Evolutionary conservation across 306 rosid genomes (phyloP).

Genomic region (Mucuna pruriens): DNA sequence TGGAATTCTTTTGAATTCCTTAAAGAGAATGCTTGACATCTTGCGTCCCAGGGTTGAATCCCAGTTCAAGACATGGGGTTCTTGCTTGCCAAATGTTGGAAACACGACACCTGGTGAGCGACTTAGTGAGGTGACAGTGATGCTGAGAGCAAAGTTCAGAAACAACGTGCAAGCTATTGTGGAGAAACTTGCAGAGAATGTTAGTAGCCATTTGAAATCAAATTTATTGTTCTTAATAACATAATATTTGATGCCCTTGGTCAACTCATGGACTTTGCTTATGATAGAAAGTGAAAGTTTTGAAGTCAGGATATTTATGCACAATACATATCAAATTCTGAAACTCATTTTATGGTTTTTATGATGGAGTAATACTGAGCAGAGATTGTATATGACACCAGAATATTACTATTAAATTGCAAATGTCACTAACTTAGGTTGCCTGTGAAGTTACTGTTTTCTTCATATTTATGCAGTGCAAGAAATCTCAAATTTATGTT

Average conservation of each 20-base stretch:
- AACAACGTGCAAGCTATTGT: constrained; percentile 86
- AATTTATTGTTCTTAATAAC: neutral
- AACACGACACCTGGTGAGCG: constrained; percentile 88
- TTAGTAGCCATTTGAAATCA: constrained; percentile 50
- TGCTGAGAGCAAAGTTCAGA: constrained; percentile 95
- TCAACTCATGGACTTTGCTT: neutral
- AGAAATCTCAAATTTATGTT: constrained; percentile 13
- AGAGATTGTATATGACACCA: neutral
- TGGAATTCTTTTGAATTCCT: constrained; percentile 83
- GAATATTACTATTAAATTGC: constrained; percentile 14
- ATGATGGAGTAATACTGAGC: neutral
- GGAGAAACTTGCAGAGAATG: constrained; percentile 91
- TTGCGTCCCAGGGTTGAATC: constrained; percentile 90
- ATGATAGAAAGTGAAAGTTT: neutral
- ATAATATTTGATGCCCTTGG: constrained; percentile 17
- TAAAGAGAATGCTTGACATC: constrained; percentile 91
- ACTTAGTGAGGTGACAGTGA: constrained; percentile 97
- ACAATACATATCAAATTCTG: neutral
- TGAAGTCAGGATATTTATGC: neutral
- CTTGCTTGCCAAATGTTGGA: constrained; percentile 88
- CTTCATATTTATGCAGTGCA: neutral
- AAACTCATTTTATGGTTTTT: neutral
- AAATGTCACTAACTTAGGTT: neutral
- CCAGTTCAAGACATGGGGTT: constrained; percentile 92
- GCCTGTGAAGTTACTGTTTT: neutral